Evolutionary conservation across 139 green algal species (phyloP).

Genomic region (Coelastrella sp.): DNA sequence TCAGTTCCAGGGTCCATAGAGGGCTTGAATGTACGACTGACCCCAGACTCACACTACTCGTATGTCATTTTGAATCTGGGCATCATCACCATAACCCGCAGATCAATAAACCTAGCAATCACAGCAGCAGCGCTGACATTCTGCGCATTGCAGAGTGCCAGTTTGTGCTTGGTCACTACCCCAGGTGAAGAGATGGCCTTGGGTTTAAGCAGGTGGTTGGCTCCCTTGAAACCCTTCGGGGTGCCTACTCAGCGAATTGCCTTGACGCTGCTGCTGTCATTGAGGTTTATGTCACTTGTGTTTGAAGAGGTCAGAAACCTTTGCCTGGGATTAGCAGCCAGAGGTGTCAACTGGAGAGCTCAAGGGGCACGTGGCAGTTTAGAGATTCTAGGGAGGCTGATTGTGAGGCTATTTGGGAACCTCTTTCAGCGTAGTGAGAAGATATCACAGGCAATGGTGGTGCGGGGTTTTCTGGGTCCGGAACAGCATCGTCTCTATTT

Average conservation of each 20-base stretch:
- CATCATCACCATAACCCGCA: slow-evolving; percentile 79
- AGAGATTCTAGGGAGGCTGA: slow-evolving; percentile 59
- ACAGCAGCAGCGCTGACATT: slow-evolving; percentile 78
- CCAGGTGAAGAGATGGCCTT: slow-evolving; percentile 83
- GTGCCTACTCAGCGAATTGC: slow-evolving; percentile 70
- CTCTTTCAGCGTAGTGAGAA: slow-evolving; percentile 74
- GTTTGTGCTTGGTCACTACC: slow-evolving; percentile 84
- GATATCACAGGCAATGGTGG: slow-evolving; percentile 79
- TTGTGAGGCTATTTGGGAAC: slow-evolving; percentile 75
- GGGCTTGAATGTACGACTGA: slow-evolving; percentile 50
- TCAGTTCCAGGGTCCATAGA: slow-evolving; percentile 50
- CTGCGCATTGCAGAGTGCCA: slow-evolving; percentile 79
- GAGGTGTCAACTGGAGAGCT: slow-evolving; percentile 77
- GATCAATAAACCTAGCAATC: slow-evolving; percentile 77
- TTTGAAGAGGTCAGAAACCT: slow-evolving; percentile 91
- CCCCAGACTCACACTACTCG: slow-evolving; percentile 56
- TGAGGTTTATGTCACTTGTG: slow-evolving; percentile 89
- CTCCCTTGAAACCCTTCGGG: slow-evolving; percentile 67
- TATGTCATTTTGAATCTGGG: slow-evolving; percentile 81
- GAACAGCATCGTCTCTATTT: slow-evolving; percentile 71
- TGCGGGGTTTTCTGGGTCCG: slow-evolving; percentile 76
- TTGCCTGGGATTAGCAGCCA: slow-evolving; percentile 78
- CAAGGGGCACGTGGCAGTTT: slow-evolving; percentile 65
- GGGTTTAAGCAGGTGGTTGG: slow-evolving; percentile 69
- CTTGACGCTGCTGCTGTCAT: slow-evolving; percentile 86